Percentiles rank a stretch among this genome's conserved stretches.
Evolutionary conservation across 371 early-diverging fungal genomes (phyloP).

Genomic region (Fennellomyces sp.): DNA sequence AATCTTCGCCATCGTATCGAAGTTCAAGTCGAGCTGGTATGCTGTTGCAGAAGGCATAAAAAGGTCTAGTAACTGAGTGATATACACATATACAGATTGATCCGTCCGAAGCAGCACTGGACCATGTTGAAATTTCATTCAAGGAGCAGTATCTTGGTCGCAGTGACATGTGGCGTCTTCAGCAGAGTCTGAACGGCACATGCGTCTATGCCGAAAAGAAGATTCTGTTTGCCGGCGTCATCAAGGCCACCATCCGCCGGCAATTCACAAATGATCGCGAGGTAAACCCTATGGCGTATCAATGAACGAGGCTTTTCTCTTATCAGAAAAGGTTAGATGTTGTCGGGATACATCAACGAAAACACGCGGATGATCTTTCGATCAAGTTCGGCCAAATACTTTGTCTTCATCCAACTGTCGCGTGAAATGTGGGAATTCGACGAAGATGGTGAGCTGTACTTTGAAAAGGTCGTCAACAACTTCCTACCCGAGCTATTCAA

Average conservation of each 20-base stretch:
- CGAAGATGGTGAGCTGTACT: slow-evolving; percentile 93
- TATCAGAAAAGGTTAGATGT: slow-evolving; percentile 24
- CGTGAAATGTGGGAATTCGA: slow-evolving; percentile 97
- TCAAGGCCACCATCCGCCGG: slow-evolving; percentile 87
- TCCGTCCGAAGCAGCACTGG: slow-evolving; percentile 62
- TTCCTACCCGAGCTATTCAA: slow-evolving; percentile 90
- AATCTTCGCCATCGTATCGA: slow-evolving; percentile 58
- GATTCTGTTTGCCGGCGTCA: slow-evolving; percentile 68
- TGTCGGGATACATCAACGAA: slow-evolving; percentile 75
- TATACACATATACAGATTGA: slow-evolving; percentile 64
- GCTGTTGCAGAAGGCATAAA: slow-evolving; percentile 1
- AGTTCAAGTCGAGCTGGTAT: slow-evolving; percentile 69
- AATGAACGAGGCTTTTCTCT: background rate
- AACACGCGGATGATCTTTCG: slow-evolving; percentile 89
- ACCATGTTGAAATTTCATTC: slow-evolving; percentile 86
- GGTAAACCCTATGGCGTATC: slow-evolving; percentile 25
- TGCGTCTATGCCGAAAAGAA: slow-evolving; percentile 84
- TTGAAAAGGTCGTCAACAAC: slow-evolving; percentile 88
- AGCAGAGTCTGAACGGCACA: slow-evolving; percentile 69
- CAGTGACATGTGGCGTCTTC: slow-evolving; percentile 93
- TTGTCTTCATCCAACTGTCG: slow-evolving; percentile 94
- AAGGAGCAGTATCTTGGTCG: slow-evolving; percentile 93
- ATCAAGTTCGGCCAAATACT: slow-evolving; percentile 92
- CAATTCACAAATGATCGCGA: slow-evolving; percentile 67
- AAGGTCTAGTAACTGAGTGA: slow-evolving; percentile 6